Base-by-base conservation (phyloP, 139 green algal species). In the Micractinium conductrix region DNA sequence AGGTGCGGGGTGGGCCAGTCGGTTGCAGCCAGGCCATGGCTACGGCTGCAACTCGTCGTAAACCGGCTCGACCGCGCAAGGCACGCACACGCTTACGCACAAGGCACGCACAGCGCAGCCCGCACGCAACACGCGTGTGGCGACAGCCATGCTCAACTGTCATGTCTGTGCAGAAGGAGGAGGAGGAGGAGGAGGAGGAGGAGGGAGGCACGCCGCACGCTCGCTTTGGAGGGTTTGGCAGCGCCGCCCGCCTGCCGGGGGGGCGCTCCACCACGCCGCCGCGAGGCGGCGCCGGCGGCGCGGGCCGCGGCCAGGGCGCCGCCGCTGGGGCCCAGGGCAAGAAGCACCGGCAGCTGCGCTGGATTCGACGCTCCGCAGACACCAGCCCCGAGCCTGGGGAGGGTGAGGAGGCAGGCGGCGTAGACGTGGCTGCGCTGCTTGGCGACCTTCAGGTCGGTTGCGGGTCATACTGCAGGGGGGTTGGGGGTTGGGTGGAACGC, bases 341-440 rank as follows among this genome's bases (percentile, higher is more conserved):
- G 76, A 71, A 82, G 58, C 62, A 67, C 35, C 76, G 76, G 38
- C 50, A 53, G 76, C 76, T 82, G 76, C 53, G 76, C 33, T 82
- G 76, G 76, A 82, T 82, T 19, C 53, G 76, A 1, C 55, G 58
- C 33, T 40, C 76, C 0, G 65, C 42, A 26, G 72, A 38, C 0
- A 58, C 55, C 38, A 72, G 38, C 38, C 76, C 76, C 2, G 58
- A 72, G 28, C 26, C 30, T 1, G 17, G 53, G 24, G 71, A 38
- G 28, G 43, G 3, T 10, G 33, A 45, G 74, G n/a, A 12, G 33
- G 43, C 35, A 33, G 45, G 48, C n/a, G 40, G 48, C 22, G 65
- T 42, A 33, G 65, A 72, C 14, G 28, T 72, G 65, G 65, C 26
- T 1, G 65, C 24, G 12, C 53, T n/a, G n/a, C n/a, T n/a, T n/a